phyloP scores from a whole-genome alignment of 345 rosid species.

The Rubroshorea leprosula region DNA sequence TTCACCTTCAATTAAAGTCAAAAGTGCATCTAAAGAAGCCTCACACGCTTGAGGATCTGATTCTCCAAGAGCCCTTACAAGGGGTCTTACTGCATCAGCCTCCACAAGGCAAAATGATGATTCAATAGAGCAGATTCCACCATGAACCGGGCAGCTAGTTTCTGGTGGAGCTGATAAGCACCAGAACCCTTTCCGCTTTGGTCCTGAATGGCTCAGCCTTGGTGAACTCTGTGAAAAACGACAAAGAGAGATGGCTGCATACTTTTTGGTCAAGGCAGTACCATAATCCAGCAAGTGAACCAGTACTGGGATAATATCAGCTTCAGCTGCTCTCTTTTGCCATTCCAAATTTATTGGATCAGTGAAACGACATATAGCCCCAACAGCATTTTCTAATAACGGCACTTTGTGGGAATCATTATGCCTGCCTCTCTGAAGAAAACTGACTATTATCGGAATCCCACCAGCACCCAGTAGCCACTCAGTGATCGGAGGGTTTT shows the following conservation, averaged over 20 bases:
- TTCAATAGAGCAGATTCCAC: constrained; percentile 50
- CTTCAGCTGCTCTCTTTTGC: constrained; percentile 53
- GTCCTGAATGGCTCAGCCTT: constrained; percentile 31
- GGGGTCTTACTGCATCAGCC: constrained; percentile 50
- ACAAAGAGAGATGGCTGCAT: constrained; percentile 44
- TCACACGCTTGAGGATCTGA: constrained; percentile 40
- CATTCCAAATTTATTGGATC: constrained; percentile 35
- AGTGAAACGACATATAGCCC: constrained; percentile 53
- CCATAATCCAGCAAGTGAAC: constrained; percentile 46
- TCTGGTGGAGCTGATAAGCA: constrained; percentile 48
- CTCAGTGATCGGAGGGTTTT: constrained; percentile 33
- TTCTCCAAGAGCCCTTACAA: constrained; percentile 43
- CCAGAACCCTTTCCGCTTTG: constrained; percentile 32
- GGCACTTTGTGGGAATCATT: constrained; percentile 29
- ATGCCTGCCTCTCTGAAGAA: constrained; percentile 20
- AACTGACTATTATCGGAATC: constrained; percentile 22
- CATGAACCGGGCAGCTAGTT: constrained; percentile 39
- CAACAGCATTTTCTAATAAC: constrained; percentile 42
- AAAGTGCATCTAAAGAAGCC: constrained; percentile 56
- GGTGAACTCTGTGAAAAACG: constrained; percentile 44
- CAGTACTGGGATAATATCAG: constrained; percentile 42
- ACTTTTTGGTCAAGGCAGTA: constrained; percentile 37
- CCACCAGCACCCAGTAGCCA: constrained; percentile 52
- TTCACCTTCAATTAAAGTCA: constrained; percentile 53
- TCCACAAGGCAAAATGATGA: constrained; percentile 66